Conservation (phyloP, 768 basidiomycete species). For the Clathrus columnatus region DNA sequence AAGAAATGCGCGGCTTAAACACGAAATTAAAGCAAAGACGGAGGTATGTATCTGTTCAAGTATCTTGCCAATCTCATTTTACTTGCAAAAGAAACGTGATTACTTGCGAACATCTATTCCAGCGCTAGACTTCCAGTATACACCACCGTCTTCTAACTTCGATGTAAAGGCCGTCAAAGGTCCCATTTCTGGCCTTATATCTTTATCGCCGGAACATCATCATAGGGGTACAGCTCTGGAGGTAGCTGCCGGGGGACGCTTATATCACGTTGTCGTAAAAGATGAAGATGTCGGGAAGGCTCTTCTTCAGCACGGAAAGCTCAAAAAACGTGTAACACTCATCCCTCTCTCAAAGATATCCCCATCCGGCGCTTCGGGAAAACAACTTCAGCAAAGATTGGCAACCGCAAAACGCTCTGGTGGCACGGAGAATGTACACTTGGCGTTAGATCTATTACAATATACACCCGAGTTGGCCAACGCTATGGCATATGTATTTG, state of each 20-base stretch:
- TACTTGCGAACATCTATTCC: slow-evolving; percentile 54
- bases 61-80: slow-evolving; percentile 1
- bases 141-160: slow-evolving; percentile 67
- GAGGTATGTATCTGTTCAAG: slow-evolving; percentile 34
- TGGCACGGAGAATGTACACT: slow-evolving; percentile 62
- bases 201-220: slow-evolving; percentile 59
- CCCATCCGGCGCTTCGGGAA: slow-evolving; percentile 40
- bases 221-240: slow-evolving; percentile 86
- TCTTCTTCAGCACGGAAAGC: slow-evolving; percentile 63
- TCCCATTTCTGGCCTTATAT: slow-evolving; percentile 81
- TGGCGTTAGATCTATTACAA: slow-evolving; percentile 83
- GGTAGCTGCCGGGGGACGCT: slow-evolving; percentile 78
- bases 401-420: slow-evolving; percentile 61
- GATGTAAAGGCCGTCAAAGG: slow-evolving; percentile 86
- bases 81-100: slow-evolving; percentile 51
- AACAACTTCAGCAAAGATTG: slow-evolving; percentile 61
- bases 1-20: slow-evolving; percentile 28
- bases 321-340: slow-evolving; percentile 85
- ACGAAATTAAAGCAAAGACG: slow-evolving; percentile 34
- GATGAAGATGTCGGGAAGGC: slow-evolving; percentile 84
- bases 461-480: slow-evolving; percentile 73
- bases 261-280: slow-evolving; percentile 92
- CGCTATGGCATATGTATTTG: slow-evolving; percentile 92
- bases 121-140: slow-evolving; percentile 76
- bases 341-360: slow-evolving; percentile 92